A percentile compares a stretch with the other conserved stretches of the same genome.
Conservation (phyloP, 345 rosid species). For the Aquilaria malaccensis region DNA sequence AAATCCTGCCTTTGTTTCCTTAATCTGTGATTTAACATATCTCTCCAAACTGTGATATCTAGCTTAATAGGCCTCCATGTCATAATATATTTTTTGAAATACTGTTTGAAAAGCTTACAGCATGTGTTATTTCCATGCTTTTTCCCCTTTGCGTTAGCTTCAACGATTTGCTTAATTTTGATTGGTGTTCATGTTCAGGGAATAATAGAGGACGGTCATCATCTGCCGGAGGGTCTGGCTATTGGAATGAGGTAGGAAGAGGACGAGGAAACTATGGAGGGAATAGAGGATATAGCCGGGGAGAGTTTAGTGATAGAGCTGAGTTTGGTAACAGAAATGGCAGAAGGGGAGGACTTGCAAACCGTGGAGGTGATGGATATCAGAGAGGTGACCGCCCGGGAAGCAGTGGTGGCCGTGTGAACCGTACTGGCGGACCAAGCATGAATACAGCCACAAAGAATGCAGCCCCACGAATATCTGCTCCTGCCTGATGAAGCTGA, state of each 20-base stretch:
- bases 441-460: slow-evolving; percentile 23
- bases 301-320: slow-evolving; percentile 38
- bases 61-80: too few relatives aligned
- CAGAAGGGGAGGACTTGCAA: slow-evolving; percentile 50
- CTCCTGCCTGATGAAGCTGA: slow-evolving; percentile 31
- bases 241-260: slow-evolving; percentile 57
- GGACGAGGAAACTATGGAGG: slow-evolving; percentile 67
- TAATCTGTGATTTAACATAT: too few relatives aligned
- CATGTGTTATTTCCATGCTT: too few relatives aligned
- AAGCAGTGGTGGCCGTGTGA: slow-evolving; percentile 33
- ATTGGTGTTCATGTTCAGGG: slow-evolving; percentile 31
- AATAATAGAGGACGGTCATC: slow-evolving; percentile 51
- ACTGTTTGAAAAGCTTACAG: neutral
- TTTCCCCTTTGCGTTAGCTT: too few relatives aligned
- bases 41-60: too few relatives aligned
- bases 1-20: too few relatives aligned
- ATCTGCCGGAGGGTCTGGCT: slow-evolving; percentile 43
- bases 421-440: slow-evolving; percentile 26
- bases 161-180: neutral
- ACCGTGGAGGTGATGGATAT: slow-evolving; percentile 52
- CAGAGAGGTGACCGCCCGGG: slow-evolving; percentile 42
- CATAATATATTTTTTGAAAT: neutral
- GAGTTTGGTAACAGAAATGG: slow-evolving; percentile 58
- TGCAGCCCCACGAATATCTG: slow-evolving; percentile 34
- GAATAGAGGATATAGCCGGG: slow-evolving; percentile 47